Conservation (phyloP, 805 yeast species). For the Metschnikowia cubensis region DNA sequence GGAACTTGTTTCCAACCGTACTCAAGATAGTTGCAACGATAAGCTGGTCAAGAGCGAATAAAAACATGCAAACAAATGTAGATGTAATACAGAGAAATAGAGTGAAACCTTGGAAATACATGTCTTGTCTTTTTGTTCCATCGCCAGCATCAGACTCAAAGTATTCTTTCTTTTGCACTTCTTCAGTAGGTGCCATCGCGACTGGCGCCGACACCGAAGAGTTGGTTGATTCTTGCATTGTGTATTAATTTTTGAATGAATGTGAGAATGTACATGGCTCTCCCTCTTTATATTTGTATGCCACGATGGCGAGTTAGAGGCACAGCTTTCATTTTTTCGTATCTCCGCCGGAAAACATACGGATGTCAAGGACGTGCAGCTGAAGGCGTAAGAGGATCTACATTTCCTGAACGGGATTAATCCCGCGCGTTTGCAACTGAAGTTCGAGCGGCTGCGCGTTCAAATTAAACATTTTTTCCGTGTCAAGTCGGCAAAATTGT, state of each 20-base stretch:
- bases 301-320: not conserved
- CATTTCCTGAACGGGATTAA: not conserved
- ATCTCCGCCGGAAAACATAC: not conserved
- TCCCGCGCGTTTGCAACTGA: not conserved
- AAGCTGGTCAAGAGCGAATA: conserved; percentile 39
- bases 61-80: conserved; percentile 28
- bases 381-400: not conserved
- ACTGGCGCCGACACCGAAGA: not conserved
- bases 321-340: not conserved
- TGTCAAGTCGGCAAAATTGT: not conserved
- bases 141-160: conserved; percentile 42
- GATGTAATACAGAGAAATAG: conserved; percentile 25
- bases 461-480: not conserved
- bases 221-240: not conserved
- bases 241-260: not conserved
- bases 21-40: conserved; percentile 34
- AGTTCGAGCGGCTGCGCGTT: not conserved
- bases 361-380: not conserved
- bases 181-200: not conserved
- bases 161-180: conserved; percentile 13
- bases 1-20: conserved; percentile 33
- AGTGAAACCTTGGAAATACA: conserved; percentile 28
- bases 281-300: not conserved
- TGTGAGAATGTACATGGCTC: not conserved
- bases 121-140: conserved; percentile 38